Evolutionary conservation across 2,329 filamentous ascomycete genomes (phyloP).

Genomic region (Eurotiales sp.): DNA sequence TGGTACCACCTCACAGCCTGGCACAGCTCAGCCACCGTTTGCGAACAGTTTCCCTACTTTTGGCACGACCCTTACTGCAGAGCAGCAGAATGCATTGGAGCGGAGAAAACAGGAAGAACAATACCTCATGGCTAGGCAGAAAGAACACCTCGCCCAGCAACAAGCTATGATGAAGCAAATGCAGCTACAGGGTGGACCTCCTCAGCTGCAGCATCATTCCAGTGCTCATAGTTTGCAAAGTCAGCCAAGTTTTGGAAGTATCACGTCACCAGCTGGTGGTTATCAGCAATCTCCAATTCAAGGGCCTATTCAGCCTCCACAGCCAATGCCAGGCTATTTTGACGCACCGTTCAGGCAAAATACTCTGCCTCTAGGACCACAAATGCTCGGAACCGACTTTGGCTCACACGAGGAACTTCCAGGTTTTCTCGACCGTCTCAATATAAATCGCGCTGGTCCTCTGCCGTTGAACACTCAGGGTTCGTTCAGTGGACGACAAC

Average conservation of each 20-base stretch:
- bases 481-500: constrained; percentile 45
- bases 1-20: constrained; percentile 37
- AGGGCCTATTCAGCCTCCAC: constrained; percentile 55
- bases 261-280: constrained; percentile 72
- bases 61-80: constrained; percentile 90
- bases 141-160: constrained; percentile 85
- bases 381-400: constrained; percentile 46
- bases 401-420: constrained; percentile 68
- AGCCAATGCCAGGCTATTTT: constrained; percentile 64
- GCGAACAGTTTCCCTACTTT: constrained; percentile 94
- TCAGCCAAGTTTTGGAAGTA: constrained; percentile 93
- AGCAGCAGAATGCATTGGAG: constrained; percentile 96
- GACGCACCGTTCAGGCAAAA: constrained; percentile 53
- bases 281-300: constrained; percentile 60
- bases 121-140: constrained; percentile 91
- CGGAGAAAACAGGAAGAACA: constrained; percentile 97
- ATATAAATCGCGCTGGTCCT: constrained; percentile 51
- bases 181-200: constrained; percentile 56
- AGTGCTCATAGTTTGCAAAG: constrained; percentile 95
- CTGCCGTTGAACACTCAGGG: constrained; percentile 47
- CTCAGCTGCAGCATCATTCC: constrained; percentile 83
- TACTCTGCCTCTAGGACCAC: constrained; percentile 33
- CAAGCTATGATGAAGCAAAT: constrained; percentile 73
- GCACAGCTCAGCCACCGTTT: constrained; percentile 77
- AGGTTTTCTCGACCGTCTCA: constrained; percentile 62